A percentile compares a stretch with the other conserved stretches of the same genome.
These are phyloP conservation scores for Sophora flavescens DNA, from an alignment of 306 rosid species.

Conservation along the genomic window DNA sequence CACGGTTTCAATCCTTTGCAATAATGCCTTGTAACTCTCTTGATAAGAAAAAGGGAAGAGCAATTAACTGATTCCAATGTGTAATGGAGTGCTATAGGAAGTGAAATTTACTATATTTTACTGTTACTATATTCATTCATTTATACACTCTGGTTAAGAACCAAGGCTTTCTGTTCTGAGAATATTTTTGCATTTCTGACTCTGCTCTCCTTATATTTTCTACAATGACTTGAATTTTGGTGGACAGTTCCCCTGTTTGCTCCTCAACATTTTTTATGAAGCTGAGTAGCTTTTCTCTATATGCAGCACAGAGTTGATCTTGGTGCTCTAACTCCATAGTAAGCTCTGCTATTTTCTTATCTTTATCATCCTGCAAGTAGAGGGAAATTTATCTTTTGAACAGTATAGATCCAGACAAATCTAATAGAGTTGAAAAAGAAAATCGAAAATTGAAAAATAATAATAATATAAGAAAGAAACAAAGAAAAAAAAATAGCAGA, in stretches of 20 bases:
- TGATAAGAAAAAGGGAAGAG: neutral
- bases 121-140: slow-evolving; percentile 36
- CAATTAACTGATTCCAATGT: slow-evolving; percentile 32
- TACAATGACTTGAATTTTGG: slow-evolving; percentile 68
- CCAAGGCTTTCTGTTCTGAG: slow-evolving; percentile 46
- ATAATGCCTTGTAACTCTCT: neutral
- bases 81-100: slow-evolving; percentile 39
- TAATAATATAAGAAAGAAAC: neutral
- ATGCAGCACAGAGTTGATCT: slow-evolving; percentile 71
- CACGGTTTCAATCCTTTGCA: slow-evolving; percentile 17
- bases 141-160: slow-evolving; percentile 42
- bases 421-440: neutral
- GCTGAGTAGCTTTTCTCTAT: slow-evolving; percentile 71
- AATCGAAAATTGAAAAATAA: neutral
- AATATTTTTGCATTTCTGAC: slow-evolving; percentile 63
- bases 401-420: slow-evolving; percentile 18
- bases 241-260: slow-evolving; percentile 76
- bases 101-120: slow-evolving; percentile 35
- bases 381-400: slow-evolving; percentile 23
- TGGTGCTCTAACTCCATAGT: slow-evolving; percentile 82
- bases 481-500: neutral
- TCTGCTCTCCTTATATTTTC: slow-evolving; percentile 78
- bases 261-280: slow-evolving; percentile 73
- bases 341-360: slow-evolving; percentile 85
- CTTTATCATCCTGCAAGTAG: slow-evolving; percentile 77